Evolutionary conservation across 2,329 filamentous ascomycete genomes (phyloP).

Genomic region (Fusarium austroafricanum): DNA sequence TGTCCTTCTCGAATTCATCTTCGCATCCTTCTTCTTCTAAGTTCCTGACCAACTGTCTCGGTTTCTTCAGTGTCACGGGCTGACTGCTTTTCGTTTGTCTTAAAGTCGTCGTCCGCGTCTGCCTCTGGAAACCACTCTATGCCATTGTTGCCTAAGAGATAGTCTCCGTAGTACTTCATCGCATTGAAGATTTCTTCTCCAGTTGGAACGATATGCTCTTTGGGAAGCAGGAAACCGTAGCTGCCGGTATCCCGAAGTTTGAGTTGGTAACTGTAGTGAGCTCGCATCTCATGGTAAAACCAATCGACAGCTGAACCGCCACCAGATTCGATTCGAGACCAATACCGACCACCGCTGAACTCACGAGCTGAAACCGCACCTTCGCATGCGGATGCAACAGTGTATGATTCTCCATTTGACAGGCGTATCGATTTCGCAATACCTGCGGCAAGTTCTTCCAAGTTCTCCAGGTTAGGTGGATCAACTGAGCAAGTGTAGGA

Average conservation of each 20-base stretch:
- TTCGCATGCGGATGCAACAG: conserved; percentile 86
- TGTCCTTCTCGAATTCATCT: conserved; percentile 33
- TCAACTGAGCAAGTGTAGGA: conserved; percentile 82
- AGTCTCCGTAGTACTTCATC: conserved; percentile 85
- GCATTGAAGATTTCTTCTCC: conserved; percentile 89
- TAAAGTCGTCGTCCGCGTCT: conserved; percentile 39
- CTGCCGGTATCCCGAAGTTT: conserved; percentile 93
- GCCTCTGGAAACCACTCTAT: conserved; percentile 61
- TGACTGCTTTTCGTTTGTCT: conserved; percentile 9
- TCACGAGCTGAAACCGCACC: conserved; percentile 67
- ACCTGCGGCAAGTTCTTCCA: conserved; percentile 89
- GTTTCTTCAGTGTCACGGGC: conserved; percentile 25
- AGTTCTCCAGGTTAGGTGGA: conserved; percentile 89
- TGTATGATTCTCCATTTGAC: conserved; percentile 80
- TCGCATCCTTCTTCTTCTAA: conserved; percentile 47
- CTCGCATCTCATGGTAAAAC: conserved; percentile 89
- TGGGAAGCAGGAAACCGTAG: conserved; percentile 92
- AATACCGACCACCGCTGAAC: conserved; percentile 36
- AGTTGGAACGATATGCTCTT: conserved; percentile 86
- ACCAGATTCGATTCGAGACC: conserved; percentile 72
- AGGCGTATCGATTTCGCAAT: conserved; percentile 89
- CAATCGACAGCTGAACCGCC: conserved; percentile 93
- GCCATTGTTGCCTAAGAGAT: conserved; percentile 76
- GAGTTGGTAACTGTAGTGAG: conserved; percentile 90
- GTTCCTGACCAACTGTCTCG: conserved; percentile 41